Percentiles rank a stretch among this genome's conserved stretches.
Conservation (phyloP, 2,329 filamentous ascomycete genomes). For the Fusarium sp. region DNA sequence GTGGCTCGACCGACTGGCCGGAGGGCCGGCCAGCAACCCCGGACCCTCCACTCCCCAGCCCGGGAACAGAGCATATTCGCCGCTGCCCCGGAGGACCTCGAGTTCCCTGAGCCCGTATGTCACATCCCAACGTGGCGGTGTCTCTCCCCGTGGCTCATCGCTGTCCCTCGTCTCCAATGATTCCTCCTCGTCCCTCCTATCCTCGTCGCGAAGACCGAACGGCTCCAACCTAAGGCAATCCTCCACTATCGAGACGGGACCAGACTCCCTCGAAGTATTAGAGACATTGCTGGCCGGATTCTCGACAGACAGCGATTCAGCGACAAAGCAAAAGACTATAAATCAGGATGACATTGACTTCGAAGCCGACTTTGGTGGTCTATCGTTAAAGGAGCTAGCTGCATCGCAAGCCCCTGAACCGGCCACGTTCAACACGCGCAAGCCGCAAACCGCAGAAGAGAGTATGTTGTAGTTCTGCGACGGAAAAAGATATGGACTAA, state of each 20-base stretch:
- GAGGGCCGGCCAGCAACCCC: conserved; percentile 65
- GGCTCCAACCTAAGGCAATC: conserved; percentile 72
- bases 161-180: conserved; percentile 79
- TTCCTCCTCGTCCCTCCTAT: conserved; percentile 77
- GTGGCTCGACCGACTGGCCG: conserved; percentile 90
- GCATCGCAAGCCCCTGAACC: conserved; percentile 44
- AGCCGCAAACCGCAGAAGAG: conserved; percentile 71
- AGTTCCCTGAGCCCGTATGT: conserved; percentile 73
- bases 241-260: conserved; percentile 58
- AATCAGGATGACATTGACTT: conserved; percentile 64
- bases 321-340: conserved; percentile 41
- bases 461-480: conserved; percentile 60
- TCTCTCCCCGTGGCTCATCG: conserved; percentile 76
- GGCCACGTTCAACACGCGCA: conserved; percentile 49
- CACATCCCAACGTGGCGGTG: conserved; percentile 70
- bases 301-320: conserved; percentile 23
- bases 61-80: conserved; percentile 73
- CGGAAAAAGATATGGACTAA: neutral
- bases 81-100: conserved; percentile 71
- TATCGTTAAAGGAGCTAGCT: conserved; percentile 78
- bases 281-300: conserved; percentile 54
- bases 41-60: conserved; percentile 67
- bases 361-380: conserved; percentile 78
- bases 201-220: conserved; percentile 68
- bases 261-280: conserved; percentile 76